A percentile compares a stretch with the other conserved stretches of the same genome.
These are phyloP conservation scores for Petrea volubilis DNA, from an alignment of 257 asterid genomes.

Conservation along the genomic window DNA sequence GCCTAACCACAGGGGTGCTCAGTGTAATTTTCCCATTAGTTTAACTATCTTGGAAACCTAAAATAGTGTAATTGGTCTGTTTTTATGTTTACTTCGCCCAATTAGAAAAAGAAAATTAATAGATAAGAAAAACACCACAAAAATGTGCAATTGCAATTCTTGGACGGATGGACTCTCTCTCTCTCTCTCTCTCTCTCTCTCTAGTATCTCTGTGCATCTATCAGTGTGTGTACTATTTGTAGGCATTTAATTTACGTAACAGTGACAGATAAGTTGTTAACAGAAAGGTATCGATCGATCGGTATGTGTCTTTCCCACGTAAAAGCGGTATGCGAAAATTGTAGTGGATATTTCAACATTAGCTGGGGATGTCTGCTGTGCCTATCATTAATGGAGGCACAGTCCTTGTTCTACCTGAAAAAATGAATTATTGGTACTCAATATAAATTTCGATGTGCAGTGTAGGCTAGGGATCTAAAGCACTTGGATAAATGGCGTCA, in stretches of 20 bases:
- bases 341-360: background rate
- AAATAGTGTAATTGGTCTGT: too few relatives aligned
- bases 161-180: too few relatives aligned
- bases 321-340: background rate
- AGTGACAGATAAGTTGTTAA: constrained; percentile 22
- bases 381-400: background rate
- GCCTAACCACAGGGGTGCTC: too few relatives aligned
- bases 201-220: too few relatives aligned
- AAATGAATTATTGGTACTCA: background rate
- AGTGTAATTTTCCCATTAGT: too few relatives aligned
- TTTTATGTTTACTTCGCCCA: too few relatives aligned
- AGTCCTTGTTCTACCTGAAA: background rate
- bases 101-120: too few relatives aligned
- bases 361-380: constrained; percentile 8
- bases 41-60: too few relatives aligned
- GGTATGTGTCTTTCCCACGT: background rate
- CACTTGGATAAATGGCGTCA: background rate
- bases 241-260: background rate
- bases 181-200: too few relatives aligned
- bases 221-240: background rate
- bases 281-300: constrained; percentile 19
- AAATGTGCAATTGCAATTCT: too few relatives aligned
- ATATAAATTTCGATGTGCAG: background rate
- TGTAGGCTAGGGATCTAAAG: constrained; percentile 5
- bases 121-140: too few relatives aligned